Base-by-base conservation (phyloP, 2,329 filamentous ascomycete species). In the Leptosphaerulina australis region DNA sequence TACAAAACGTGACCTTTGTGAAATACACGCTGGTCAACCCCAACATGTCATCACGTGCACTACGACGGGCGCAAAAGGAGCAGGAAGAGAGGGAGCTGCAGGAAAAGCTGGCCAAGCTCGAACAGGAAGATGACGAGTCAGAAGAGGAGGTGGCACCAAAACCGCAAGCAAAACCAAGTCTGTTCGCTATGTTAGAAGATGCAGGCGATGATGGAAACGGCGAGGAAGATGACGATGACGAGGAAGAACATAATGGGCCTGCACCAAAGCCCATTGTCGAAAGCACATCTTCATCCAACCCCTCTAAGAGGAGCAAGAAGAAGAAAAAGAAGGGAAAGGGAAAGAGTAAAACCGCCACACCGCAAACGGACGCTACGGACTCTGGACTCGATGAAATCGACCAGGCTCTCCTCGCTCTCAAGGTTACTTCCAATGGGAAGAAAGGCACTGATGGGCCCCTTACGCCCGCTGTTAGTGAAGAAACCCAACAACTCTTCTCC, bases 41-140 rank as follows among this genome's bases (percentile, higher is more conserved):
- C n/a, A n/a, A n/a, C 29, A 88, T 88, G 85, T 87, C 85, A 33
- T 83, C 84, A 14, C 80, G 85, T 58, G 84, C 85, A n/a, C 72
- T 88, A 44, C 79, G 85, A 20, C 84, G 84, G 66, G 78, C 84
- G 46, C 84, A 86, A 66, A 80, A 80, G 56, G 82, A 85, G 74
- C 79, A 79, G 50, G 83, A 85, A 64, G 79, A 82, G 67, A 79
- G 80, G 63, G 76, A 79, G 57, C 76, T 78, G 56, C 72, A 79
- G 21, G 64, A 72, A 38, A 61, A 62, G 55, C 64, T 73, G 11
- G 68, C 71, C 36, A 68, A 75, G 29, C 62, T 62, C 33, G 56
- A 60, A 20, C 55, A 73, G 44, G 70, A 70, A 12, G 63, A 70
- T 10, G 67, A 73, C 24, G 67, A 71, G 41, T 72, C 72, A 40